Conservation (phyloP, 768 basidiomycete genomes). For the Mycena galopus region DNA sequence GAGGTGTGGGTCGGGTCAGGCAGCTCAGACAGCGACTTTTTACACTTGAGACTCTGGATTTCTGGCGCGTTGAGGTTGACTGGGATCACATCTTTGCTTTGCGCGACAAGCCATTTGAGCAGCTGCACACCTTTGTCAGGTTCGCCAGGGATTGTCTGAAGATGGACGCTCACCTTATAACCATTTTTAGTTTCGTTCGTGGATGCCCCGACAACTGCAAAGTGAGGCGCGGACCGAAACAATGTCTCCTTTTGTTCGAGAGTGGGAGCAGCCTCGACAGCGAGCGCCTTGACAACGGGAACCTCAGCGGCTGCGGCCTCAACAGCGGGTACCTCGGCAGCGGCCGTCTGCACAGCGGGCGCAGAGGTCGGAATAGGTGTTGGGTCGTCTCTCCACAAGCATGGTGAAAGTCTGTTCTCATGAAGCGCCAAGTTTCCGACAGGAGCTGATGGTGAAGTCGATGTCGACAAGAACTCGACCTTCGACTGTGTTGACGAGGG, state of each 20-base stretch:
- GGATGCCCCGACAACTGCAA: constrained; percentile 71
- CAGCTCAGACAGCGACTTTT: constrained; percentile 57
- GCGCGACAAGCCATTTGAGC: constrained; percentile 63
- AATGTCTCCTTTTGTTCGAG: constrained; percentile 8
- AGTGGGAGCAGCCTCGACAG: neutral
- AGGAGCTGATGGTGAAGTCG: no score
- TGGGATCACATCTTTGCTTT: constrained; percentile 61
- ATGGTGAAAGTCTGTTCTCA: no score
- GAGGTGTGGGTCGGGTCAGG: constrained; percentile 58
- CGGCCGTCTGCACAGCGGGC: no score
- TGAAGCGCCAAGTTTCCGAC: no score
- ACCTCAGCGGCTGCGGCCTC: neutral
- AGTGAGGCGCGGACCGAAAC: constrained; percentile 62
- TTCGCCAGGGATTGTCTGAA: neutral
- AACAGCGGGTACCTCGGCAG: neutral
- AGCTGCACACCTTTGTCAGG: constrained; percentile 49
- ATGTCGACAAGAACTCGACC: no score
- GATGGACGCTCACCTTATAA: neutral
- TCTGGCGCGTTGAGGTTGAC: constrained; percentile 60
- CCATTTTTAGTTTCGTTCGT: constrained; percentile 60
- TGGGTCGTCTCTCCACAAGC: neutral
- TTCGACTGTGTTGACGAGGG: no score
- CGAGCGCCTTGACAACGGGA: neutral
- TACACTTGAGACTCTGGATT: constrained; percentile 59
- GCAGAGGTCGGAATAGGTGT: neutral